Evolutionary conservation across 805 yeast species (phyloP).

Genomic region (Zygotorulaspora chibaensis): DNA sequence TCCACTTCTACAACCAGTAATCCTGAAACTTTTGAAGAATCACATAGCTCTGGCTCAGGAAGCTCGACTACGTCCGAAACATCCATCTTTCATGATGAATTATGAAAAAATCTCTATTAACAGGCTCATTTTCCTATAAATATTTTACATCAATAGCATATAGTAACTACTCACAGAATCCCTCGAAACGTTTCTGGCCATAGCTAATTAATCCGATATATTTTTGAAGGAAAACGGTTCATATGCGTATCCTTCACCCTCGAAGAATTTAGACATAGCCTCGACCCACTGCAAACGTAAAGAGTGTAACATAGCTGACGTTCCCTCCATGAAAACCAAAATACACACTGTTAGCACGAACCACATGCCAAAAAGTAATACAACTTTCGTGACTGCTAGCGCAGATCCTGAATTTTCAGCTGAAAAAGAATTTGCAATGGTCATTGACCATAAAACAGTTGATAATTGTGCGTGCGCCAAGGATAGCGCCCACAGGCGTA

Average conservation of each 20-base stretch:
- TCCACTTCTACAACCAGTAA: neutral
- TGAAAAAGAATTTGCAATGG: constrained; percentile 74
- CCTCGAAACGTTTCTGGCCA: neutral
- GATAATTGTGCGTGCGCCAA: constrained; percentile 96
- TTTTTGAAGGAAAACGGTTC: constrained; percentile 73
- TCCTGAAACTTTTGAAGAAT: neutral
- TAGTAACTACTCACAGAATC: neutral
- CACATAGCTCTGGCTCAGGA: neutral
- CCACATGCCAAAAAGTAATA: constrained; percentile 90
- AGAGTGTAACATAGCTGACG: constrained; percentile 98
- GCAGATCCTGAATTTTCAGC: constrained; percentile 43
- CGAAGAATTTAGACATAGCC: constrained; percentile 96
- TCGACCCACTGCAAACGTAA: constrained; percentile 99
- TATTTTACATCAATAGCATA: constrained; percentile 3
- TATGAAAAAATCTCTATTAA: constrained; percentile 9
- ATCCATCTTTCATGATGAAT: constrained; percentile 19
- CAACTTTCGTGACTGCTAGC: constrained; percentile 68
- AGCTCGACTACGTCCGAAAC: neutral
- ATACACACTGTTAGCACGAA: constrained; percentile 85
- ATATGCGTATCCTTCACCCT: constrained; percentile 91
- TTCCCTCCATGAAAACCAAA: constrained; percentile 95
- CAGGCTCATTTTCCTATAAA: neutral
- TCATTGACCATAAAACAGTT: constrained; percentile 95
- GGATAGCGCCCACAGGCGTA: constrained; percentile 95
- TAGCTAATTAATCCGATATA: constrained; percentile 7